Evolutionary conservation across 202 grass and related monocot species (phyloP).

Genomic region (Setaria italica): DNA sequence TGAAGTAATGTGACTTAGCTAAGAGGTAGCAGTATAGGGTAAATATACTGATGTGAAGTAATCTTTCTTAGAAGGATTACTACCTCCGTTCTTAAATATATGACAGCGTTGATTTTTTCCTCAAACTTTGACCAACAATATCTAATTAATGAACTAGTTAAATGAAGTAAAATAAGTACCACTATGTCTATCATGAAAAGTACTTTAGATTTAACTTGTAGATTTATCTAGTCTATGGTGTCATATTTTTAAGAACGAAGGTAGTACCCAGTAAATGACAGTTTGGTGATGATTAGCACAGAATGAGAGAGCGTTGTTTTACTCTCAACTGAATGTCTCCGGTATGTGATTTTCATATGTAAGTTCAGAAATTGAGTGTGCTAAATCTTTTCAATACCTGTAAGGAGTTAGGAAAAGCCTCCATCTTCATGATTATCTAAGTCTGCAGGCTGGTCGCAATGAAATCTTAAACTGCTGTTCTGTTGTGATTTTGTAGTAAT

Average conservation of each 20-base stretch:
- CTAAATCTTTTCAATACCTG: slow-evolving; percentile 7
- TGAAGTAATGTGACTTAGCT: slow-evolving; percentile 19
- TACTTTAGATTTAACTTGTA: no score
- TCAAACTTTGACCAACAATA: no score
- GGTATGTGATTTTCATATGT: not conserved
- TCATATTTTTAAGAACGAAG: no score
- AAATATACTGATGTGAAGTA: slow-evolving; percentile 1
- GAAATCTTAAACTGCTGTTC: slow-evolving; percentile 18
- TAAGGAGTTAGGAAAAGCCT: slow-evolving; percentile 29
- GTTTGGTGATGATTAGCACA: slow-evolving; percentile 20
- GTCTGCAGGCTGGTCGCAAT: slow-evolving; percentile 14
- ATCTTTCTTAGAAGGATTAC: slow-evolving; percentile 9
- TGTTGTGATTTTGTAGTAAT: not conserved
- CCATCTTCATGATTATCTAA: slow-evolving; percentile 25
- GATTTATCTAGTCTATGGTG: no score
- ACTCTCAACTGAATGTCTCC: not conserved
- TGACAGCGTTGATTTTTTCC: no score
- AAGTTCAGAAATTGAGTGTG: not conserved
- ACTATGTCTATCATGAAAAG: no score
- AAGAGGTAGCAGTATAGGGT: slow-evolving; percentile 13
- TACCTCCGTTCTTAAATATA: no score
- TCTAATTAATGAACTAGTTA: no score
- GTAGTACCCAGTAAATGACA: not conserved
- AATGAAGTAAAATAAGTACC: no score
- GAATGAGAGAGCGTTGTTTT: slow-evolving; percentile 7